Conservation (phyloP, 331 rosid species). For the Cydonia oblonga region DNA sequence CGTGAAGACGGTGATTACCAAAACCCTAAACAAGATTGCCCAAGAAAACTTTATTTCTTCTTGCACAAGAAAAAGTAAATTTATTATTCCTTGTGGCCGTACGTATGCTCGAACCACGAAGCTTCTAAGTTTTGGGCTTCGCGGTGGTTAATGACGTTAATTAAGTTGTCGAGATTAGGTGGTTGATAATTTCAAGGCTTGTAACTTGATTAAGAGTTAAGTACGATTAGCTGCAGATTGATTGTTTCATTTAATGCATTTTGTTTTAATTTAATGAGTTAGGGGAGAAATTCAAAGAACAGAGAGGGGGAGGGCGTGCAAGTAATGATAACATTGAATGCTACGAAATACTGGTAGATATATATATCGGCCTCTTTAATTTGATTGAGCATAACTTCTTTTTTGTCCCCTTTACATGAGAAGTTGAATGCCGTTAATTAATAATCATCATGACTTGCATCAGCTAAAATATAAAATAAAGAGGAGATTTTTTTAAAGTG, state of each 20-base stretch:
- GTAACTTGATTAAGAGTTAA: not conserved
- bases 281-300: slow-evolving; percentile 9
- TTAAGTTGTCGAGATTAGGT: not conserved
- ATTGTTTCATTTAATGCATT: slow-evolving; percentile 1
- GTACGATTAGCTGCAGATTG: not conserved
- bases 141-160: not conserved
- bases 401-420: not conserved
- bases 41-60: not conserved
- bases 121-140: not conserved
- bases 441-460: not conserved
- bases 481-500: too few relatives aligned
- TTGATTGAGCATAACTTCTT: not conserved
- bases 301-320: not conserved
- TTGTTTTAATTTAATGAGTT: slow-evolving; percentile 2
- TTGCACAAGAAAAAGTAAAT: not conserved
- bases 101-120: not conserved
- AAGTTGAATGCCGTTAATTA: not conserved
- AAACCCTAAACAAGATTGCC: not conserved
- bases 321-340: slow-evolving; percentile 8
- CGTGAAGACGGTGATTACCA: not conserved
- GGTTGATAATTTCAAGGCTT: not conserved
- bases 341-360: not conserved
- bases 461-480: too few relatives aligned
- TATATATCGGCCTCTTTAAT: not conserved
- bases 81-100: not conserved